phyloP scores from a whole-genome alignment of 106 monocot species.

The Platanthera guangdongensis region DNA sequence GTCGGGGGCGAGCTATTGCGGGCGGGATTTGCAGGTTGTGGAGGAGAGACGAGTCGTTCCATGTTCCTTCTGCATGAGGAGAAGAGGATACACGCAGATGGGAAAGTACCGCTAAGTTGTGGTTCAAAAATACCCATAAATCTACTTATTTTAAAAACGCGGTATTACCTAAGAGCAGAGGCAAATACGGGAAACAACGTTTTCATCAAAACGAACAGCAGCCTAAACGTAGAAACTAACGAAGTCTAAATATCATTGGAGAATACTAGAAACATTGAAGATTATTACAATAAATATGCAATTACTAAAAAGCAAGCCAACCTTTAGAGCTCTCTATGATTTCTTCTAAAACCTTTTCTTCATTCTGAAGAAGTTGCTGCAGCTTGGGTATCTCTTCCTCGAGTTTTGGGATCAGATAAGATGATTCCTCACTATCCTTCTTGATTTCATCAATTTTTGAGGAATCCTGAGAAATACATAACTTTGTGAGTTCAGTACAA shows the following conservation, averaged over 20 bases:
- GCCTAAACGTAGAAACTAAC: too few species aligned
- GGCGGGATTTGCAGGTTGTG: too few species aligned
- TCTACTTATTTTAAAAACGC: too few species aligned
- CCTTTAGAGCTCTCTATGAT: conserved; percentile 74
- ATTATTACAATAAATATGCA: not conserved
- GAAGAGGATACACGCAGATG: too few species aligned
- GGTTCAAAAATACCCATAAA: too few species aligned
- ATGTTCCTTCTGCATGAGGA: too few species aligned
- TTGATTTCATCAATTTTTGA: conserved; percentile 52
- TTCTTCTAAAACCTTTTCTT: conserved; percentile 75
- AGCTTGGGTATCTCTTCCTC: conserved; percentile 79
- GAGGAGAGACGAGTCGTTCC: too few species aligned
- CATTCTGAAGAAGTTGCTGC: conserved; percentile 55
- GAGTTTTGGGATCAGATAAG: conserved; percentile 63
- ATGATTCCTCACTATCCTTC: conserved; percentile 66
- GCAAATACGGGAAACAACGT: too few species aligned
- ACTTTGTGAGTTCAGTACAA: not conserved
- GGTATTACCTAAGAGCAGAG: too few species aligned
- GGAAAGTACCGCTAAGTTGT: too few species aligned
- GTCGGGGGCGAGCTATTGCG: too few species aligned
- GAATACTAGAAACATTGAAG: not conserved
- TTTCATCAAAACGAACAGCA: too few species aligned
- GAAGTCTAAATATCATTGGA: not conserved
- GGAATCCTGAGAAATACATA: conserved; percentile 43
- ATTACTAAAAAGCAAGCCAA: conserved; percentile 10